These are phyloP conservation scores for Gastrodia elata DNA, from an alignment of 106 monocot species.

Conservation along the genomic window DNA sequence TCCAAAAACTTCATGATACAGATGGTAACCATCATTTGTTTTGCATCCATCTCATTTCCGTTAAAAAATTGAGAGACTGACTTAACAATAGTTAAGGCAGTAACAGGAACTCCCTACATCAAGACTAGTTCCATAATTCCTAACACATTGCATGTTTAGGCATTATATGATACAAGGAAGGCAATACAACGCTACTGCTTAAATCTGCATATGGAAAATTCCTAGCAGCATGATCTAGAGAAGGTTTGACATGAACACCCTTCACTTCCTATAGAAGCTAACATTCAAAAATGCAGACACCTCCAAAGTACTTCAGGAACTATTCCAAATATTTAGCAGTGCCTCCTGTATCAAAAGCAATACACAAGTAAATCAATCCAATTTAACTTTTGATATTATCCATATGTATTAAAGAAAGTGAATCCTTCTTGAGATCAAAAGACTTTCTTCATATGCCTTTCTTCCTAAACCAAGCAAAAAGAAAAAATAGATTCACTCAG, in stretches of 20 bases:
- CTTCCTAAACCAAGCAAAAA: neutral
- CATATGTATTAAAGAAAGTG: neutral
- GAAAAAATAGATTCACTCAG: no score
- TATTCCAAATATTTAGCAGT: no score
- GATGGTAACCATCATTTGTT: slow-evolving; percentile 31
- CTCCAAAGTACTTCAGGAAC: no score
- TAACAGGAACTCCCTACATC: neutral
- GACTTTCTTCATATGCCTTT: neutral
- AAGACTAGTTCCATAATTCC: neutral
- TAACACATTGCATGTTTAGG: neutral
- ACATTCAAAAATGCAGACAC: no score
- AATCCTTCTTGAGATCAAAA: neutral
- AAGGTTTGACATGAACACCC: no score
- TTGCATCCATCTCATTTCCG: neutral
- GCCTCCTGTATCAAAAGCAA: neutral
- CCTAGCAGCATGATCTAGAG: no score
- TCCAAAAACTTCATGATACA: slow-evolving; percentile 39
- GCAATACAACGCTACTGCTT: no score
- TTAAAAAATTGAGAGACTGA: neutral
- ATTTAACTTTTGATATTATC: neutral
- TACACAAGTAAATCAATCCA: neutral
- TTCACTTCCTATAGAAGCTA: no score
- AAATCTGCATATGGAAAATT: no score
- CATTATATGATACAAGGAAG: neutral
- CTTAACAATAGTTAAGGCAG: neutral